phyloP scores from a whole-genome alignment of 306 rosid genomes.

The Vigna radiata region DNA sequence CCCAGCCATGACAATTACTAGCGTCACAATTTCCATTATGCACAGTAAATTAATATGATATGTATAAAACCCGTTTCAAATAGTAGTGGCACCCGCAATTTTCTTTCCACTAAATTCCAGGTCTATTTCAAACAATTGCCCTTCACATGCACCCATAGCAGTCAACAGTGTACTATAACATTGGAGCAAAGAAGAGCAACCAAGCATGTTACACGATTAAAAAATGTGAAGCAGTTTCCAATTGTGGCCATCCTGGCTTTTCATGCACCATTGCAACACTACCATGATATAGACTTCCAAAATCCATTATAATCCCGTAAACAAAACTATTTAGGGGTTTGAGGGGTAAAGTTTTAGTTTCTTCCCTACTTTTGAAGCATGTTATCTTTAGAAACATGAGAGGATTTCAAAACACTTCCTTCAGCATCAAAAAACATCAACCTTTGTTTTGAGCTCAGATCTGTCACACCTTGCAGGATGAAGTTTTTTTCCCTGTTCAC shows the following conservation, averaged over 20 bases:
- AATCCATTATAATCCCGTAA: background rate
- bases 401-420: background rate
- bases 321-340: background rate
- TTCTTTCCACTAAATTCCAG: background rate
- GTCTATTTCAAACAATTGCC: constrained; percentile 22
- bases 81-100: constrained; percentile 14
- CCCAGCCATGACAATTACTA: constrained; percentile 9
- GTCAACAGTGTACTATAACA: background rate
- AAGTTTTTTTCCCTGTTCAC: background rate
- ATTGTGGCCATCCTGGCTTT: background rate
- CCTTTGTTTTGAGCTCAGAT: background rate
- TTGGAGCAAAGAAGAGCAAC: background rate
- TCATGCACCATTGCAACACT: background rate
- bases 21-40: constrained; percentile 3
- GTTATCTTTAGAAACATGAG: background rate
- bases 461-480: background rate
- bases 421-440: background rate
- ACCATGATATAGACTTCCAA: background rate
- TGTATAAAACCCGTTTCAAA: too few relatives aligned
- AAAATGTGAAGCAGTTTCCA: background rate
- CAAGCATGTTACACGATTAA: background rate
- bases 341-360: background rate
- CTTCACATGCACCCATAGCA: background rate
- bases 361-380: background rate
- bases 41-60: constrained; percentile 21